Conservation (phyloP, 768 basidiomycete genomes). For the Brasilioporus rufonigricans region DNA sequence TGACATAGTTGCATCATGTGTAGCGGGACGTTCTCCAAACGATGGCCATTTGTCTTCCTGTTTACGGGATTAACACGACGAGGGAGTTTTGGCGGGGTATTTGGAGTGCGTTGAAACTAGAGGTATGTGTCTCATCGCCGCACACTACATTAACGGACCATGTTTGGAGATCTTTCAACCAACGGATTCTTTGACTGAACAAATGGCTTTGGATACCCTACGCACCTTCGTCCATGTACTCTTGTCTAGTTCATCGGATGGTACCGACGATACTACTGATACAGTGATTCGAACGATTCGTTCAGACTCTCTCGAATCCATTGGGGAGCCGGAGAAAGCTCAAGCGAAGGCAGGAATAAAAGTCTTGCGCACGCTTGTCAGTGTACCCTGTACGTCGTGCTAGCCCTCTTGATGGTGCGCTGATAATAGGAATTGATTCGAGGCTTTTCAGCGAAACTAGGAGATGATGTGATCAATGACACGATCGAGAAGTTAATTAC, state of each 20-base stretch:
- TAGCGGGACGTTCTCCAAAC: slow-evolving; percentile 87
- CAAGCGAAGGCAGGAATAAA: slow-evolving; percentile 88
- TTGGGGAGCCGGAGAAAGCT: slow-evolving; percentile 91
- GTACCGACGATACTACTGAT: slow-evolving; percentile 36
- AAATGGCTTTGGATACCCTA: slow-evolving; percentile 66
- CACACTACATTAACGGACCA: neutral
- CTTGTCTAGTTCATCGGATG: slow-evolving; percentile 45
- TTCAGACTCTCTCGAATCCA: slow-evolving; percentile 73
- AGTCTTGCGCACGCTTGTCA: slow-evolving; percentile 72
- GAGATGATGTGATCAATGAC: slow-evolving; percentile 63
- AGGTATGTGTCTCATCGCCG: slow-evolving; percentile 45
- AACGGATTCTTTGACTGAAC: slow-evolving; percentile 72
- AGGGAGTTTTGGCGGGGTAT: slow-evolving; percentile 66
- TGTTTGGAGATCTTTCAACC: slow-evolving; percentile 84
- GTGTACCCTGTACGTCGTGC: slow-evolving; percentile 68
- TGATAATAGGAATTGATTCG: slow-evolving; percentile 1
- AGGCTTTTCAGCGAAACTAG: slow-evolving; percentile 55
- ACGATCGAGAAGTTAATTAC: slow-evolving; percentile 73
- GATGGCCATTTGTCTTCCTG: slow-evolving; percentile 72
- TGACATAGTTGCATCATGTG: slow-evolving; percentile 2
- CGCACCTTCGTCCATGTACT: slow-evolving; percentile 75
- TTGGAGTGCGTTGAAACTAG: slow-evolving; percentile 91
- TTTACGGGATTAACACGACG: slow-evolving; percentile 70
- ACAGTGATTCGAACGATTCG: slow-evolving; percentile 74
- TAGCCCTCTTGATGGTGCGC: neutral